Evolutionary conservation across 441 rosid genomes (phyloP), one percentile per base, ranked within the genome.

Genomic region (Euphorbia schlechtendalii): DNA sequence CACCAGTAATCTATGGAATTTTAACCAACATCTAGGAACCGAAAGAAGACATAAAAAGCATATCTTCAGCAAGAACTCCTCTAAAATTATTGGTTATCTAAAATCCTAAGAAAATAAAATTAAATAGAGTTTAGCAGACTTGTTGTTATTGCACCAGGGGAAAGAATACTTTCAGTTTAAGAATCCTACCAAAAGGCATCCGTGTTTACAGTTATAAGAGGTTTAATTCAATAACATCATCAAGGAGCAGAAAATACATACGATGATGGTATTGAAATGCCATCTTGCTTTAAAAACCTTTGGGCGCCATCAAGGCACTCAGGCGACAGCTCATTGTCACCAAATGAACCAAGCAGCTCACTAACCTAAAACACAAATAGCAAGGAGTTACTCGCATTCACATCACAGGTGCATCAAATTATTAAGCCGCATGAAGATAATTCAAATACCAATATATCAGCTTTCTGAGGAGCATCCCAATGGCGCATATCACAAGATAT

Each of bases 261-360:
- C 97, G 89, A 85, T 72, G 95, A 85, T 72, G 99, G 98, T 79
- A 95, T 92, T 55, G 99, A 95, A 70, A 95, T 89, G 67, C 98
- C 99, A 66, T 89, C 98, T 72, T 77, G 69, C 81, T 89, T 95
- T 81, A 92, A 69, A 78, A 92, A 92, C 79, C 88, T 79, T 74
- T 95, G 96, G 30, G 99, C 99, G 74, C 99, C 99, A 78, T 95
- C 99, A 64, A 95, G 96, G 75, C 99, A 92, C 74, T 95, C 98
- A 13, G 99, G 99, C 72, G 99, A 95, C 59, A 95, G 84, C 82
- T 92, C 98, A 80, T 95, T 95, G 80, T 95, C 99, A 64, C 99
- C 98, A 76, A 95, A 89, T 73, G 99, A 95, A 61, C 99, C 99
- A 43, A 95, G 82, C 79, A 95, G 77, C 67, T 95, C 98, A 70